A percentile compares a stretch with the other conserved stretches of the same genome.
Evolutionary conservation across 257 asterid genomes (phyloP).

Genomic region (Solanum habrochaites): DNA sequence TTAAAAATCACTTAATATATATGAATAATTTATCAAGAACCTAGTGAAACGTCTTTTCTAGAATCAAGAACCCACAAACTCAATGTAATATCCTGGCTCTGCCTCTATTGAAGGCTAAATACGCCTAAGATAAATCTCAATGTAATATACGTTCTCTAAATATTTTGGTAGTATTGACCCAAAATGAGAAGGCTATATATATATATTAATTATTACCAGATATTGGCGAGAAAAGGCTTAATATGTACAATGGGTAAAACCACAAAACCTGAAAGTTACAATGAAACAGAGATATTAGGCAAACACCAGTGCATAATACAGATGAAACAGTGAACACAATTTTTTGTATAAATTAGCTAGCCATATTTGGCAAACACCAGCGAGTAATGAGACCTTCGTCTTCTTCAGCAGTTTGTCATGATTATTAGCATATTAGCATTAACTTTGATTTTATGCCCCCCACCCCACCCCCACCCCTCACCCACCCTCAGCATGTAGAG

Average conservation of each 20-base stretch:
- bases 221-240: conserved; percentile 76
- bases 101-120: neutral
- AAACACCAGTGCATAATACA: neutral
- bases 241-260: conserved; percentile 94
- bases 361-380: neutral
- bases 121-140: neutral
- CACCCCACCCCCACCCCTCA: neutral
- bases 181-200: neutral
- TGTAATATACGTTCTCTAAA: neutral
- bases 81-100: neutral
- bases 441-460: neutral
- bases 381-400: neutral
- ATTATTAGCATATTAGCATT: neutral
- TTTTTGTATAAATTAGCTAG: neutral
- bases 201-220: conserved; percentile 49
- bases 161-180: neutral
- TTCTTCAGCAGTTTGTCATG: neutral
- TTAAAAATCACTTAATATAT: neutral
- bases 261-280: conserved; percentile 58
- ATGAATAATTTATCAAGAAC: neutral
- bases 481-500: neutral
- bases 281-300: conserved; percentile 7
- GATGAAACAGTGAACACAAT: neutral
- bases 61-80: neutral
- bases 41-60: neutral